Base-by-base conservation (phyloP, 768 basidiomycete species). In the Agaricus subrufescens region DNA sequence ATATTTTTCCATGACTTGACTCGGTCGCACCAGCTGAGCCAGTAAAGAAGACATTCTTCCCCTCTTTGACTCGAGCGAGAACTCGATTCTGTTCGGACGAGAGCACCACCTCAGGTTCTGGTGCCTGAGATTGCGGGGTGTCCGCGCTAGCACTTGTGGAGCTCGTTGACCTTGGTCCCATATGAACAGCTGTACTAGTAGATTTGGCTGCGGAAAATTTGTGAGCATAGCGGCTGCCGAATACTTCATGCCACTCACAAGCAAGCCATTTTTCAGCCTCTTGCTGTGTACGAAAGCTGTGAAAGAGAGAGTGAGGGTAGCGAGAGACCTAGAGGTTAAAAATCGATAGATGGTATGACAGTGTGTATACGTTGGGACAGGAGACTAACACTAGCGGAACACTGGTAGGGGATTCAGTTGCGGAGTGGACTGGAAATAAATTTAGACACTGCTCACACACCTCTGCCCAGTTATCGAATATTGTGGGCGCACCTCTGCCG, bases 21-120 rank as follows among this genome's bases (percentile, higher is more conserved):
- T 11, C n/a, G 30, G 38, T 42, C 15, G 29, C 50, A 85, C 90
- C 91, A 51, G 92, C 92, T 15, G 88, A 87, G 1, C 92, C 92
- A 0, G 91, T 93, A 67, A 94, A 94, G 69, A 94, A 94, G 7
- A 93, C 82, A 62, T 74, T 91, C 59, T 79, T 69, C 3, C 85
- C 83, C 9, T 70, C 71, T 45, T 81, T 76, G 6, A 93, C 88
- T 61, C 65, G 69, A 12, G 72, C 61, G 6, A 87, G 65, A 5
- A 87, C 78, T 3, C 52, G 48, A 46, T 61, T 65, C 66, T 87
- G 86, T 63, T 85, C 82, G 3, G 68, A 63, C 10, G 85, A 85
- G 11, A 87, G 69, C 4, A 81, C 62, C 30, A 65, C 26, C 12
- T 63, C 58, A 9, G 61, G 27, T 30, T 43, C 14, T 37, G 58